Evolutionary conservation across 148 eudicot genomes (phyloP).

Genomic region (Rhododendron simsii): DNA sequence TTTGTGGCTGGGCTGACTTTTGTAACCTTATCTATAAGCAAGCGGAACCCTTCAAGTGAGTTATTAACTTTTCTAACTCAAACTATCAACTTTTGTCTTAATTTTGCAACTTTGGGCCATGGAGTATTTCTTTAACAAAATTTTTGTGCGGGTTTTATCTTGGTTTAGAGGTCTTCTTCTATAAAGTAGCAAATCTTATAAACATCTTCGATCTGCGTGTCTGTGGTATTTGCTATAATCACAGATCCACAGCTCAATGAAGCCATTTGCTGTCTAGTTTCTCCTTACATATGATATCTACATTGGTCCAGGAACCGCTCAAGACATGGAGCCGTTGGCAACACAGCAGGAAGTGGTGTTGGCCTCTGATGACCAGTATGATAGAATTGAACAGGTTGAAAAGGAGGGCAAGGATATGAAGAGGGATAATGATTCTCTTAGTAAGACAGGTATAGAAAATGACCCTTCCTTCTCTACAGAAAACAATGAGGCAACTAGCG

Average conservation of each 20-base stretch:
- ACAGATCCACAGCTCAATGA: background rate
- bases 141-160: background rate
- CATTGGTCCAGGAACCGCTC: constrained; percentile 39
- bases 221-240: background rate
- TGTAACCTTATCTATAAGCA: constrained; percentile 68
- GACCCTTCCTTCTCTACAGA: constrained; percentile 35
- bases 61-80: constrained; percentile 11
- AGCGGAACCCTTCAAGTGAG: constrained; percentile 57
- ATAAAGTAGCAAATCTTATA: background rate
- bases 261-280: background rate
- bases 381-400: constrained; percentile 27
- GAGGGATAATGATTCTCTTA: constrained; percentile 21
- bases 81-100: background rate
- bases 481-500: constrained; percentile 25
- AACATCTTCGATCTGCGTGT: background rate
- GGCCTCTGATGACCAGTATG: constrained; percentile 41
- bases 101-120: background rate
- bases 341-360: constrained; percentile 52
- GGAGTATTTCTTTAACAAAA: background rate
- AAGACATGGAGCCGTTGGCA: constrained; percentile 59
- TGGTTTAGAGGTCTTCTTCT: background rate
- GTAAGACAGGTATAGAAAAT: constrained; percentile 27
- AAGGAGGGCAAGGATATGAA: constrained; percentile 25
- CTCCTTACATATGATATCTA: background rate
- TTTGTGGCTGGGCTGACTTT: constrained; percentile 75